phyloP scores from a whole-genome alignment of 192 early-diverging fungal species.

The Nowakowskiella sp. region DNA sequence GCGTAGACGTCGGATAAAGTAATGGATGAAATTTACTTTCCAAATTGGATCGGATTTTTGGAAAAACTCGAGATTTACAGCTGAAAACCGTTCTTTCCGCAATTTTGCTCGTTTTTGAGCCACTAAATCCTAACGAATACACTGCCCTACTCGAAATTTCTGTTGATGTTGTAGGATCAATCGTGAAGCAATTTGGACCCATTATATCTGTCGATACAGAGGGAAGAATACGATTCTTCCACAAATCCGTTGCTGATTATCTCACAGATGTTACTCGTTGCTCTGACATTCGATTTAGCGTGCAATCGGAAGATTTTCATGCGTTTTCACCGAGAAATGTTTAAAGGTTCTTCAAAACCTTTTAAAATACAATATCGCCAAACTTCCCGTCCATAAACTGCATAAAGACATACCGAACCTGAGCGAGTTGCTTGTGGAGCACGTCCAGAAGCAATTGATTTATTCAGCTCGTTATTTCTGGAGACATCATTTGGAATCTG shows the following conservation, averaged over 20 bases:
- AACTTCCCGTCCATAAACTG: not conserved
- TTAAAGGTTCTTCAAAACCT: not conserved
- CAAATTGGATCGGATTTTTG: too few species aligned
- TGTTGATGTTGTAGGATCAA: too few species aligned
- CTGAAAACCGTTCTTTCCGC: not conserved
- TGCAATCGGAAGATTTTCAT: too few species aligned
- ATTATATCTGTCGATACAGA: not conserved
- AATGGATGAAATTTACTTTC: too few species aligned
- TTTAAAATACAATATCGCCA: not conserved
- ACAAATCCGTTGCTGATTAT: conserved; percentile 6
- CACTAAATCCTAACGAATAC: too few species aligned
- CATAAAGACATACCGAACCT: not conserved
- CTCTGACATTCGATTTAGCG: conserved; percentile 1
- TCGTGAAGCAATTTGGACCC: too few species aligned
- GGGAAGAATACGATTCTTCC: conserved; percentile 4
- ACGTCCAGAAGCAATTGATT: not conserved
- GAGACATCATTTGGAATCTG: not conserved
- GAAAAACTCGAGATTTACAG: too few species aligned
- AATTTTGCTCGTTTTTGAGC: not conserved
- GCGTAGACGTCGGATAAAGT: too few species aligned
- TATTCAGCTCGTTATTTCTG: not conserved
- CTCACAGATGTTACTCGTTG: not conserved
- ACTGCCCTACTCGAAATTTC: too few species aligned
- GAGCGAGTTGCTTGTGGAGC: not conserved
- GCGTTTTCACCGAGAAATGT: too few species aligned